phyloP scores from a whole-genome alignment of 495 filamentous ascomycete species.

The Xanthoparmelia taractica region DNA sequence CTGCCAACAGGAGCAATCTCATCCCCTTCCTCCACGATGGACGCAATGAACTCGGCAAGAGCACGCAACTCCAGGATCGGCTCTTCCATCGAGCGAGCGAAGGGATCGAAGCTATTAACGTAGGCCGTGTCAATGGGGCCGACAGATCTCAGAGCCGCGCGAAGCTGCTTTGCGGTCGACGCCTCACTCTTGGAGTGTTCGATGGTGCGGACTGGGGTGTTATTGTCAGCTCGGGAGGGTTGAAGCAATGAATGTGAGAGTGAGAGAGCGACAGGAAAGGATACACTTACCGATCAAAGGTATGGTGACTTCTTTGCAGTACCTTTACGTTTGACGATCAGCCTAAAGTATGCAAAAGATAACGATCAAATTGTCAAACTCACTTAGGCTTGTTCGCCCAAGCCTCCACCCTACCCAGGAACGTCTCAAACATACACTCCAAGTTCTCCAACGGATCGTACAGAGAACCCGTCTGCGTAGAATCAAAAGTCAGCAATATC shows the following conservation, averaged over 20 bases:
- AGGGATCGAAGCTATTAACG: neutral
- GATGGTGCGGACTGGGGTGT: neutral
- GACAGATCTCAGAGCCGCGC: neutral
- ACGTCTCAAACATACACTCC: neutral
- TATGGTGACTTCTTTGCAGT: neutral
- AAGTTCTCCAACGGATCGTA: neutral
- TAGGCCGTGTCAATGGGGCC: neutral
- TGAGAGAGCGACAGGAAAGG: neutral
- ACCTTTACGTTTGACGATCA: neutral
- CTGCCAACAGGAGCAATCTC: neutral
- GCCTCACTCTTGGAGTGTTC: neutral
- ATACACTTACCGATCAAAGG: neutral
- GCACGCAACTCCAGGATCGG: neutral
- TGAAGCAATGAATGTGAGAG: neutral
- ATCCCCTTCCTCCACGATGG: neutral
- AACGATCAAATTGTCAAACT: neutral
- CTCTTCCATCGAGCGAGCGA: neutral
- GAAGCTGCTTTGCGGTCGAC: neutral
- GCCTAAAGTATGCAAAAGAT: neutral
- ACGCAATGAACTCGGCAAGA: neutral
- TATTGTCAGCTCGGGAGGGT: neutral
- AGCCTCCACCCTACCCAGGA: neutral
- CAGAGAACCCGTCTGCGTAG: neutral
- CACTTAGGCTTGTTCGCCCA: neutral
- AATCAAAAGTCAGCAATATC: neutral